Base-by-base conservation (phyloP, 371 early-diverging fungal species). In the Mortierella sp. region DNA sequence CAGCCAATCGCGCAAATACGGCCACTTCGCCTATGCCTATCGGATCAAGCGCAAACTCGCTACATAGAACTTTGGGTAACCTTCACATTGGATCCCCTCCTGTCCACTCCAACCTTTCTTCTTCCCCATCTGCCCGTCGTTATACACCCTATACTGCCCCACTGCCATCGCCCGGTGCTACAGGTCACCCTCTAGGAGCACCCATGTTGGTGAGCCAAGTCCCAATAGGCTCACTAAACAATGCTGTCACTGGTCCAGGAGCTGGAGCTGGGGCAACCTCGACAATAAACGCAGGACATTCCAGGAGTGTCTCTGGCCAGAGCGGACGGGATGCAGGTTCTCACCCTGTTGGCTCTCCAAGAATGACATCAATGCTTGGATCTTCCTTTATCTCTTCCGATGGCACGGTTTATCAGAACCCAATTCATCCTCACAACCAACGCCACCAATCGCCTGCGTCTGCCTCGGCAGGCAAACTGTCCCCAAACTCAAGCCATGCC, bases 71-170 rank as follows among this genome's bases (percentile, higher is more conserved):
- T 2, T 37, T 75, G 28, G 75, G 69, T 16, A 75, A 75, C 39
- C 64, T 80, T 69, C 75, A 72, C 39, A 80, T 80, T n/a, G 73
- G 72, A 40, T 75, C 80, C 2, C 72, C 80, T 0, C 80, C 80
- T 11, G 40, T 75, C n/a, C 62, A 72, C 24, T 39, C 75, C 8
- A 32, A 32, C 11, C 2, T 73, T 18, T 2, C 74, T 2, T 70
- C 79, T 0, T 78, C 79, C 0, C 74, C 79, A 11, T 66, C 79
- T 18, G 49, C 54, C 24, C 66, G 43, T 24, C 79, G 79, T 47
- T 78, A 67, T 49, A 67, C 70, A 1, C 79, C 79, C 0, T 78
- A 73, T 43, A 45, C 61, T 0, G 60, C 79, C 3, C 72, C 77
- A 5, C 37, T 70, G 24, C 70, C 63, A 12, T 76, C 77, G 6